phyloP scores from a whole-genome alignment of 2,329 filamentous ascomycete species.

The Ophiostoma ips region DNA sequence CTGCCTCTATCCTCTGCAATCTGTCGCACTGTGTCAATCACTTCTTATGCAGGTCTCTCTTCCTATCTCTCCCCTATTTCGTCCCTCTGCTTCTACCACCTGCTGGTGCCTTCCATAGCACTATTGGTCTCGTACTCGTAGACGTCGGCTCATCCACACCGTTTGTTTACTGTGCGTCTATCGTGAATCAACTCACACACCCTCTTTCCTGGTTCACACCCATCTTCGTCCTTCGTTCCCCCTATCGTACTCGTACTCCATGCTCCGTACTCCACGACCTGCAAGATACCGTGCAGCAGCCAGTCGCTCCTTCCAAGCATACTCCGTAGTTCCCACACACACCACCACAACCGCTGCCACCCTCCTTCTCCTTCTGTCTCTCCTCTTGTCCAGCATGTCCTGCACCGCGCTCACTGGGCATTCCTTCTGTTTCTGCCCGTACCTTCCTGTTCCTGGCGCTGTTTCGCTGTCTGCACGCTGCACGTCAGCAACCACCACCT shows the following conservation, averaged over 20 bases:
- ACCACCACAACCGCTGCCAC: slow-evolving; percentile 3
- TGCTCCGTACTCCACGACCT: neutral
- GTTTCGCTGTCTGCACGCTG: slow-evolving; percentile 7
- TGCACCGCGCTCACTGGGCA: neutral
- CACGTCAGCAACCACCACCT: slow-evolving; percentile 4
- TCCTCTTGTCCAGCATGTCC: slow-evolving; percentile 3
- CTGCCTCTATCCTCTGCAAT: neutral
- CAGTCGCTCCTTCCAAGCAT: slow-evolving; percentile 2
- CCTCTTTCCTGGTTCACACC: neutral
- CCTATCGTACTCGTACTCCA: neutral
- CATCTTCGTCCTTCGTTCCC: neutral
- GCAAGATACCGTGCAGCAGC: neutral
- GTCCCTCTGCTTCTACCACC: slow-evolving; percentile 6
- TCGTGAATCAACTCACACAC: neutral
- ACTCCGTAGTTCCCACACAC: slow-evolving; percentile 6
- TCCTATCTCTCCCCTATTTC: neutral
- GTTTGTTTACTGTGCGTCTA: neutral
- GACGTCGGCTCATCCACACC: neutral
- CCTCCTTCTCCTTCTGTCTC: neutral
- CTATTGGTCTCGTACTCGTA: neutral
- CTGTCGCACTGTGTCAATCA: slow-evolving; percentile 9
- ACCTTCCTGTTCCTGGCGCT: slow-evolving; percentile 17
- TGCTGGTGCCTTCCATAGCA: neutral
- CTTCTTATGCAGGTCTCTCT: slow-evolving; percentile 4
- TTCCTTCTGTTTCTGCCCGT: neutral